These are phyloP conservation scores for Nidula niveotomentosa DNA, from an alignment of 1,284 basidiomycete genomes.

Conservation along the genomic window DNA sequence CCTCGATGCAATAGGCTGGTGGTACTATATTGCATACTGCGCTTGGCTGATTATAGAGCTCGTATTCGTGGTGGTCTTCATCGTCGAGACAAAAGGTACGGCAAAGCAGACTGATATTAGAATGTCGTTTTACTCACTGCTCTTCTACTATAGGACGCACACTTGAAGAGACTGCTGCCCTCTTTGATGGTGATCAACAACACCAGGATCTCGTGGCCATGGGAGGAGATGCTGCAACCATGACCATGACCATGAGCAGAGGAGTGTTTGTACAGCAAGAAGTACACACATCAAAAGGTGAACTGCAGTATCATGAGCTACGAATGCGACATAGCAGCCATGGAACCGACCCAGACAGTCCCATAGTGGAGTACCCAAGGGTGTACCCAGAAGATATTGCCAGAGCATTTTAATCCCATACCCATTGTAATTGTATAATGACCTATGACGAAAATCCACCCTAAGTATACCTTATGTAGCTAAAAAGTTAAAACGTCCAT, in stretches of 20 bases:
- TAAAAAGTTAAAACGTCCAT: background rate
- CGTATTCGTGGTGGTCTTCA: constrained; percentile 50
- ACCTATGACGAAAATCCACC: too few species aligned
- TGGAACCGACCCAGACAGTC: background rate
- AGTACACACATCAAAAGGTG: constrained; percentile 7
- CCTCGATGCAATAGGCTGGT: constrained; percentile 64
- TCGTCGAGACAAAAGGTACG: constrained; percentile 63
- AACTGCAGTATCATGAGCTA: constrained; percentile 21
- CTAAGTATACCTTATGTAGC: too few species aligned
- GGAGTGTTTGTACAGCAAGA: constrained; percentile 10
- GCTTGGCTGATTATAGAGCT: constrained; percentile 62
- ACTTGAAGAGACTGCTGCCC: constrained; percentile 63
- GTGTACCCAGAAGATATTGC: too few species aligned
- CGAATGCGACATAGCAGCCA: constrained; percentile 15
- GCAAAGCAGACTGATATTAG: background rate
- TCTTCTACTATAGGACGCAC: constrained; percentile 43
- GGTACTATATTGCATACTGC: constrained; percentile 66
- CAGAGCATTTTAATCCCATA: too few species aligned
- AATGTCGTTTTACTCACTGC: background rate
- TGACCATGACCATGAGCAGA: constrained; percentile 39
- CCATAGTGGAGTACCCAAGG: too few species aligned
- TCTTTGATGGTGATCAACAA: constrained; percentile 59
- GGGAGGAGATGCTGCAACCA: constrained; percentile 52
- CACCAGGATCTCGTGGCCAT: constrained; percentile 42
- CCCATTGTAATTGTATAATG: too few species aligned